phyloP scores from a whole-genome alignment of 495 filamentous ascomycete species.

The Aspergillus campestris region DNA sequence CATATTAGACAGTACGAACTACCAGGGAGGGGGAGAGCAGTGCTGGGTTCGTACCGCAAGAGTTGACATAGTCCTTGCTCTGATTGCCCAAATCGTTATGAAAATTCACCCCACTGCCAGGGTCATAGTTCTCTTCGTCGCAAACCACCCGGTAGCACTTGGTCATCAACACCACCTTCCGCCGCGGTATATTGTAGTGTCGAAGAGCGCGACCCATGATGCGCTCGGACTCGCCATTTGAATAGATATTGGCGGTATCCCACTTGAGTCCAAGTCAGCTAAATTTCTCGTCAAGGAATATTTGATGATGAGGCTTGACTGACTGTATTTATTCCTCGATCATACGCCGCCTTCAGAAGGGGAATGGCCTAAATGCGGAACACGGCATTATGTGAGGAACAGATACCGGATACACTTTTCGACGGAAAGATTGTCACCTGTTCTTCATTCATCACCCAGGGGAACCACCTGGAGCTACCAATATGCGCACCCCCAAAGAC shows the following conservation, averaged over 20 bases:
- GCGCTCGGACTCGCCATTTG: conserved; percentile 54
- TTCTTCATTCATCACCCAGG: conserved; percentile 55
- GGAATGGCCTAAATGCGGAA: conserved; percentile 36
- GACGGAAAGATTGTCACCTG: too few species aligned
- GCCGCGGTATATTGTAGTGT: conserved; percentile 59
- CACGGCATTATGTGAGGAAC: not conserved
- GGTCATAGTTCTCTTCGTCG: too few species aligned
- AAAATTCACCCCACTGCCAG: too few species aligned
- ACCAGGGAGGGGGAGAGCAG: too few species aligned
- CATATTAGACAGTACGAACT: too few species aligned
- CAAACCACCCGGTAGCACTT: conserved; percentile 45
- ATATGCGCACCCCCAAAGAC: conserved; percentile 58
- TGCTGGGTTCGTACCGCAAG: too few species aligned
- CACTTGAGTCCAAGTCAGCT: too few species aligned
- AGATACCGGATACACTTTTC: too few species aligned
- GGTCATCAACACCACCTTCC: conserved; percentile 58
- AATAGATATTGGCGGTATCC: conserved; percentile 48
- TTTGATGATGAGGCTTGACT: not conserved
- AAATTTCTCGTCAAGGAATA: not conserved
- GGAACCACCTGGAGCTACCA: conserved; percentile 42
- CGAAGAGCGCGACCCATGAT: conserved; percentile 65
- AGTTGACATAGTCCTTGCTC: too few species aligned
- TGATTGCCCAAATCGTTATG: too few species aligned
- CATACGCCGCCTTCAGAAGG: conserved; percentile 56
- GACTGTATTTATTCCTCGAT: conserved; percentile 48